Evolutionary conservation across 73 alveolate genomes (phyloP).

Genomic region (Symbiodinium natans): DNA sequence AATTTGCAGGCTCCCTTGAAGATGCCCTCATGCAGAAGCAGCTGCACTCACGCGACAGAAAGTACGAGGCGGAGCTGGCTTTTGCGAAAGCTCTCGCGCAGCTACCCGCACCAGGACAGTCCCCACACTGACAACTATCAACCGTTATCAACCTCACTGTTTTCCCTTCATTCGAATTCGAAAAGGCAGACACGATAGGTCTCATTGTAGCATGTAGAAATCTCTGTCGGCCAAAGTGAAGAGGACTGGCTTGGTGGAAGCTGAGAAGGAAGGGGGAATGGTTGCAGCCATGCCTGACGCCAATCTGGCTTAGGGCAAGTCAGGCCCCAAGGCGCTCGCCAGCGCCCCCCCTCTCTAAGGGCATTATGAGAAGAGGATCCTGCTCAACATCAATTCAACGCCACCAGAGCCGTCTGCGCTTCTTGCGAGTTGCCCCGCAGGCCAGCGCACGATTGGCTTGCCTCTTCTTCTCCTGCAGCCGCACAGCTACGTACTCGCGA

Average conservation of each 20-base stretch:
- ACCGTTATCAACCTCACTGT: no score
- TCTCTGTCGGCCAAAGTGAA: no score
- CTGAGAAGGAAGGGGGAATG: background rate
- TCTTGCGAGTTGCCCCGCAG: slow-evolving; percentile 90
- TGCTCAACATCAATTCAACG: slow-evolving; percentile 33
- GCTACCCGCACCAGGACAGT: background rate
- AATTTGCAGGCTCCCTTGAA: slow-evolving; percentile 17
- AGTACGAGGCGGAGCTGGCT: slow-evolving; percentile 5
- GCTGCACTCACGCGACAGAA: background rate
- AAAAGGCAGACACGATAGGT: no score
- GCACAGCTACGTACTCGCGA: background rate
- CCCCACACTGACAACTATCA: no score
- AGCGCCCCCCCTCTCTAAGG: background rate
- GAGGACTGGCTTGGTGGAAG: slow-evolving; percentile 9
- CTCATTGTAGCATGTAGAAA: no score
- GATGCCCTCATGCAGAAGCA: slow-evolving; percentile 9
- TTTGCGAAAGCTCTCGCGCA: slow-evolving; percentile 18
- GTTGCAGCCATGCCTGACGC: background rate
- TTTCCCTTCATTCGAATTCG: no score
- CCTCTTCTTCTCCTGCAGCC: slow-evolving; percentile 66
- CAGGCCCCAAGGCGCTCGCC: background rate
- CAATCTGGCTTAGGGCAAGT: slow-evolving; percentile 12
- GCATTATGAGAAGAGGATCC: background rate
- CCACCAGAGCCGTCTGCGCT: slow-evolving; percentile 93
- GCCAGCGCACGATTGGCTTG: slow-evolving; percentile 92